These are phyloP conservation scores for Hemerocallis citrina DNA, from an alignment of 106 monocot genomes.

Conservation along the genomic window DNA sequence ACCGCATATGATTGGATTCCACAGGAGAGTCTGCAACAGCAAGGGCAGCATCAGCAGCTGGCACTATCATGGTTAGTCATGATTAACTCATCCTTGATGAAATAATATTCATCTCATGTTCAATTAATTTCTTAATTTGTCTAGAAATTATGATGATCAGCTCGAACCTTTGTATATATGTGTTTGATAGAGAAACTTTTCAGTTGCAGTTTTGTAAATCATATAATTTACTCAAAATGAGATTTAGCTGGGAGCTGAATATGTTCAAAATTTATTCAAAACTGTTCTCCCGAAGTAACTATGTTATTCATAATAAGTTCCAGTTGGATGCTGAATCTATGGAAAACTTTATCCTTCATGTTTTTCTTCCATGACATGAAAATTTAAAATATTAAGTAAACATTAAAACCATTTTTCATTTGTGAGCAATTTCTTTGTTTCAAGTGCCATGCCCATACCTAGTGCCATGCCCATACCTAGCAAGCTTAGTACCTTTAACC, in stretches of 20 bases:
- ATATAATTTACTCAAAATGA: too few relatives aligned
- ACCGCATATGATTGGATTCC: slow-evolving; percentile 13
- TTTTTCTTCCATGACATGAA: too few relatives aligned
- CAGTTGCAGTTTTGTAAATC: neutral
- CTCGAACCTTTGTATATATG: neutral
- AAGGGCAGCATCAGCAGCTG: slow-evolving; percentile 78
- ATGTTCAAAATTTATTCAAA: too few relatives aligned
- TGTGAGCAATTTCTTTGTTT: too few relatives aligned
- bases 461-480: neutral
- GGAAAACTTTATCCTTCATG: too few relatives aligned
- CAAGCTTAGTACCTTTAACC: neutral
- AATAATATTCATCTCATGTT: neutral
- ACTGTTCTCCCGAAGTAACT: too few relatives aligned
- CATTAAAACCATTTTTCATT: too few relatives aligned
- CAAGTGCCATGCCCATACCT: too few relatives aligned
- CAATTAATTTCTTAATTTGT: neutral
- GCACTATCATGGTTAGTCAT: slow-evolving; percentile 72
- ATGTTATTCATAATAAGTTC: too few relatives aligned
- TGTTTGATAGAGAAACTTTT: neutral
- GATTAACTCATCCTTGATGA: neutral
- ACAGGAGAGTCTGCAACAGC: slow-evolving; percentile 93
- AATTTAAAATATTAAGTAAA: too few relatives aligned
- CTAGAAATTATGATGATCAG: neutral
- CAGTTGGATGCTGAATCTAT: too few relatives aligned
- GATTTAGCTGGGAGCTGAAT: too few relatives aligned